Conservation (phyloP, 1,284 basidiomycete genomes). For the Cutaneotrichosporon sp. region DNA sequence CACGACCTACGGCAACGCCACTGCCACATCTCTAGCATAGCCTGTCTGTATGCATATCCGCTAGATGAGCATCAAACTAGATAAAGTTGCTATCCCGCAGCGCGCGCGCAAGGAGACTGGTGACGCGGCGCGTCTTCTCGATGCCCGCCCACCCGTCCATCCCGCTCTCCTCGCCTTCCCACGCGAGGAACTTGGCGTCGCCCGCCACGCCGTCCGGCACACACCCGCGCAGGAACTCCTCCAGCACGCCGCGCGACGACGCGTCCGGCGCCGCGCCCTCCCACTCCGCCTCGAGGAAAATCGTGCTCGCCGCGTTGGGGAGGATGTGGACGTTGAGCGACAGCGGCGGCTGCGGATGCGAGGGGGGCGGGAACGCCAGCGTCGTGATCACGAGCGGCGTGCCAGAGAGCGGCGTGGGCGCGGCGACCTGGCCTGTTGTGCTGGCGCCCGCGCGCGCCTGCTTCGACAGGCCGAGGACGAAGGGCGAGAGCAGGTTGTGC, state of each 20-base stretch:
- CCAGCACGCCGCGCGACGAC: conserved; percentile 10
- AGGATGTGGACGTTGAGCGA: conserved; percentile 32
- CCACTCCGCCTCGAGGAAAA: conserved; percentile 41
- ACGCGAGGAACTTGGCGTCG: conserved; percentile 16
- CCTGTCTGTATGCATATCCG: background rate
- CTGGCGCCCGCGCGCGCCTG: conserved; percentile 35
- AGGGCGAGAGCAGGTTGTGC: conserved; percentile 38
- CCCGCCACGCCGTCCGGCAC: conserved; percentile 28
- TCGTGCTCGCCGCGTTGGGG: conserved; percentile 25
- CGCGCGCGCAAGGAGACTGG: conserved; percentile 13
- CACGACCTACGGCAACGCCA: conserved; percentile 48
- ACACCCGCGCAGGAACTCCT: conserved; percentile 34
- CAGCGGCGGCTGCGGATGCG: conserved; percentile 23
- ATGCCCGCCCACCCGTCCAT: conserved; percentile 21
- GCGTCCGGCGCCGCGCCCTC: conserved; percentile 5
- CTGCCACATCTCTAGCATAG: conserved; percentile 22
- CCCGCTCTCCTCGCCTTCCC: conserved; percentile 14
- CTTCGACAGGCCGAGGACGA: conserved; percentile 42
- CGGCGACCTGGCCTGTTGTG: conserved; percentile 29
- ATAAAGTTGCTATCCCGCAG: conserved; percentile 16
- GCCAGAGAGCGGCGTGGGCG: conserved; percentile 34
- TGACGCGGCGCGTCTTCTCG: conserved; percentile 19
- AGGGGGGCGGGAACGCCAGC: conserved; percentile 28
- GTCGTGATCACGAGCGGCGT: conserved; percentile 28
- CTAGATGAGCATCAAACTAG: background rate